Base-by-base conservation (phyloP, 805 yeast species). In the Candida michaelii region DNA sequence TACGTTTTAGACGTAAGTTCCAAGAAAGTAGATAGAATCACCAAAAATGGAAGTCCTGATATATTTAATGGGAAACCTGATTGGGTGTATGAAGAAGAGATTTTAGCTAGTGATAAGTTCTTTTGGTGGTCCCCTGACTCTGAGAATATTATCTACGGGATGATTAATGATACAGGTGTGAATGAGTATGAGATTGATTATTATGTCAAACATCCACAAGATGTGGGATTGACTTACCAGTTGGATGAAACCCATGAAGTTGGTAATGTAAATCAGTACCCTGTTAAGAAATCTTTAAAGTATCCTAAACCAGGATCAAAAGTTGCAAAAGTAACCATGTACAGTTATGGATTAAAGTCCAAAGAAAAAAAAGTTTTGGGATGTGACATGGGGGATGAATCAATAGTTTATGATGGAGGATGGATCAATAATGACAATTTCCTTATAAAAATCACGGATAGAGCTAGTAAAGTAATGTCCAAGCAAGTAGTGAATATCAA, bases 41-140 rank as follows among this genome's bases (percentile, higher is more conserved):
- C 84, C 0, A 45, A 48, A 4, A 84, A 78, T 55, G 90, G 89
- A 0, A 63, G 73, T 10, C 54, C 48, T 0, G 62, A 71, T 13
- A 64, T 84, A 3, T 71, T 74, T 46, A 82, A 85, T 51, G 95
- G 88, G 5, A 82, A 73, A 48, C 81, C 90, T 0, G 93, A 85
- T 54, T 86, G 95, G 93, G 82, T 85, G 1, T 85, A 85, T 58
- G 95, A 86, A 58, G 95, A 86, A 55, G 95, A 86, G 53, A 86
- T 86, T 1, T 61, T 81, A 10, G 73, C 73, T 0, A 52, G 64
- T 12, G 90, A 83, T 47, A 62, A 58, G 27, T 79, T 85, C 0
- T 63, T 85, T 10, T 85, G 89, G 85, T 85, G 91, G 89, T 66
- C 82, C 12, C 82, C 84, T 1, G 79, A 80, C 48, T 85, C 82